These are phyloP conservation scores for Eutrema heterophyllum DNA, from an alignment of 345 rosid species.

Conservation along the genomic window DNA sequence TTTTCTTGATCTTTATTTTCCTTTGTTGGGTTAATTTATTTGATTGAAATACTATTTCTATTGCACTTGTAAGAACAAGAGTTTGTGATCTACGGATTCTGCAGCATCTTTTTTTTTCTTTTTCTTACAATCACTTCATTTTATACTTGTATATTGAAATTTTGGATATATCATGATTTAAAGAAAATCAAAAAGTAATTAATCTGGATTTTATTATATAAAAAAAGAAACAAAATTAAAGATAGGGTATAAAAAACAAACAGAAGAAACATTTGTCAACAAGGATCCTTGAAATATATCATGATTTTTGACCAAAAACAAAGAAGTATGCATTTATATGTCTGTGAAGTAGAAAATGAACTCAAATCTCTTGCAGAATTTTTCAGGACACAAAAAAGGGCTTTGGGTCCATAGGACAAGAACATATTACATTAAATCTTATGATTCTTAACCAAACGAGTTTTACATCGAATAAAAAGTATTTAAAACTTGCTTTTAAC, in stretches of 20 bases:
- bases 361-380: neutral
- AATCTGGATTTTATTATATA: too few relatives aligned
- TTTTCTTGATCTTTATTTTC: neutral
- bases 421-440: slow-evolving; percentile 7
- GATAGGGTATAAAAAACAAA: too few relatives aligned
- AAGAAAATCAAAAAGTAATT: too few relatives aligned
- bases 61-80: neutral
- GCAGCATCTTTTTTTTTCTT: neutral
- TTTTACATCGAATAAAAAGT: slow-evolving; percentile 8
- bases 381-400: neutral
- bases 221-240: too few relatives aligned
- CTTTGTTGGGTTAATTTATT: neutral
- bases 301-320: too few relatives aligned
- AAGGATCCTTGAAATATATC: too few relatives aligned
- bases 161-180: too few relatives aligned
- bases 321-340: too few relatives aligned
- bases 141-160: too few relatives aligned
- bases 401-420: neutral
- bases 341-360: neutral
- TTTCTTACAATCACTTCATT: too few relatives aligned
- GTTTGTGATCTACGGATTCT: neutral
- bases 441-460: slow-evolving; percentile 1
- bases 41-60: neutral
- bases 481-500: neutral
- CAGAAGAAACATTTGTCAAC: too few relatives aligned